phyloP scores from a whole-genome alignment of 2,329 filamentous ascomycete genomes.

The Sordariomycetes sp. region DNA sequence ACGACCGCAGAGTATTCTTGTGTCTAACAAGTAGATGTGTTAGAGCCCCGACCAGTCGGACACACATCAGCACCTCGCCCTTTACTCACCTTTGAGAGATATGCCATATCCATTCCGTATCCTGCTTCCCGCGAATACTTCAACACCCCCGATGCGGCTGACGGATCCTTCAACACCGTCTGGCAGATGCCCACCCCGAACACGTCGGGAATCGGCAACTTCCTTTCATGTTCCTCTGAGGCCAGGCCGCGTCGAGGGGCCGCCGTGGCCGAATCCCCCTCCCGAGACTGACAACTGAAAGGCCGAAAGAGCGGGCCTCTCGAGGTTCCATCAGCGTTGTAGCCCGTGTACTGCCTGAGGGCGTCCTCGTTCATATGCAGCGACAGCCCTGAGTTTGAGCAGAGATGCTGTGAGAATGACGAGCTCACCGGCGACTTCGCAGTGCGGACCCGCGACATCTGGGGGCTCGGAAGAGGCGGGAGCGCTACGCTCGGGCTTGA shows the following conservation, averaged over 20 bases:
- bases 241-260: conserved; percentile 4
- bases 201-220: conserved; percentile 29
- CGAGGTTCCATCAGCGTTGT: conserved; percentile 26
- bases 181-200: conserved; percentile 38
- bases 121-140: conserved; percentile 36
- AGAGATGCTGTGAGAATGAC: conserved; percentile 16
- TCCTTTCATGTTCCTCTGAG: conserved; percentile 3
- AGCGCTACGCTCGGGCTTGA: background rate
- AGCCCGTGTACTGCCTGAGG: conserved; percentile 33
- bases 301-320: conserved; percentile 12
- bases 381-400: conserved; percentile 33
- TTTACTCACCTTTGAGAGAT: conserved; percentile 31
- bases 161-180: conserved; percentile 35
- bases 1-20: conserved; percentile 33
- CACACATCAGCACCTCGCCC: no score
- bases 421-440: background rate
- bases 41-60: background rate
- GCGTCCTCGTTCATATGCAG: conserved; percentile 31
- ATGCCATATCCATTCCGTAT: conserved; percentile 38
- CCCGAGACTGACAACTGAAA: background rate
- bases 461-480: background rate
- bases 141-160: conserved; percentile 32
- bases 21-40: conserved; percentile 13
- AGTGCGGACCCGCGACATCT: background rate
- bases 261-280: conserved; percentile 4